These are phyloP conservation scores for Fomes fomentarius DNA, from an alignment of 1,284 basidiomycete genomes.

Conservation along the genomic window DNA sequence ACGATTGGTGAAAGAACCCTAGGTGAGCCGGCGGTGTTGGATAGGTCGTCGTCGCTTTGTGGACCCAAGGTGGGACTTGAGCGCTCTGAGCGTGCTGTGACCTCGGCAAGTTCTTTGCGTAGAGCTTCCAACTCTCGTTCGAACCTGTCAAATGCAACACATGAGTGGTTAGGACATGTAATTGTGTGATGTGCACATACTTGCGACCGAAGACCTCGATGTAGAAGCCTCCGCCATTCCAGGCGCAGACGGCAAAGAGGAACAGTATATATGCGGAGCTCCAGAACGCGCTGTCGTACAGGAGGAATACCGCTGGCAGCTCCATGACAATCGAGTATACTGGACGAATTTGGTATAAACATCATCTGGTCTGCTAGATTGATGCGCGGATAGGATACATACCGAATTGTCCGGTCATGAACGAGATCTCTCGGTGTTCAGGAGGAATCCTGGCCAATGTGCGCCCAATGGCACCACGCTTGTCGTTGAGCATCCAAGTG, in stretches of 20 bases:
- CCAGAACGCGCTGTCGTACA: conserved; percentile 78
- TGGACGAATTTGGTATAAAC: conserved; percentile 31
- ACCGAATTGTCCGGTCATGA: conserved; percentile 88
- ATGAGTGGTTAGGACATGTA: not conserved
- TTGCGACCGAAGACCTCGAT: conserved; percentile 96
- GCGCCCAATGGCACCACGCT: conserved; percentile 80
- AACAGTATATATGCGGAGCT: conserved; percentile 77
- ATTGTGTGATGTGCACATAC: conserved; percentile 48
- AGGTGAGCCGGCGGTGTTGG: conserved; percentile 31
- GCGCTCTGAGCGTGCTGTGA: conserved; percentile 43
- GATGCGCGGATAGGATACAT: too few relatives aligned
- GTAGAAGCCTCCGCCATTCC: conserved; percentile 88
- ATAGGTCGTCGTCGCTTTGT: conserved; percentile 35
- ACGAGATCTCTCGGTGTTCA: conserved; percentile 69
- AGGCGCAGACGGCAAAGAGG: conserved; percentile 82
- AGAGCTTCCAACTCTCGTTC: conserved; percentile 88
- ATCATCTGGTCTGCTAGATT: not conserved
- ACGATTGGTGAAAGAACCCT: conserved; percentile 28
- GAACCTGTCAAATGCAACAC: conserved; percentile 63
- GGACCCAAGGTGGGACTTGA: conserved; percentile 51
- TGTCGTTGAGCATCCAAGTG: conserved; percentile 84
- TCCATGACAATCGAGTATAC: conserved; percentile 89
- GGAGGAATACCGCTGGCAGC: conserved; percentile 80
- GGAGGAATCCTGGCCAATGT: conserved; percentile 62
- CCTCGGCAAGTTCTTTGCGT: conserved; percentile 83